phyloP scores from a whole-genome alignment of 2,329 filamentous ascomycete species.

The Bisporella sp. region DNA sequence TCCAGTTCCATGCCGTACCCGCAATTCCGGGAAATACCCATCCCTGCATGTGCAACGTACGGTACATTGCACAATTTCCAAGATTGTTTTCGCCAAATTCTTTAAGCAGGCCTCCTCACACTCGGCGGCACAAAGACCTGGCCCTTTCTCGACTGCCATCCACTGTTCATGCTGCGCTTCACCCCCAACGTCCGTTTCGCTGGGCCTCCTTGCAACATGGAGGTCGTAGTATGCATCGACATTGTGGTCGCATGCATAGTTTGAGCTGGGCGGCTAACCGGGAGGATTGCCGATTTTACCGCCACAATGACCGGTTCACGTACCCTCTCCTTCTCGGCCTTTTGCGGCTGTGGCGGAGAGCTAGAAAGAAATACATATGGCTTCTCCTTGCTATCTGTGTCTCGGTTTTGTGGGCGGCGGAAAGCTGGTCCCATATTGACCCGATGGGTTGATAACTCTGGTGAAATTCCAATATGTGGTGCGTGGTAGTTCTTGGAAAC shows the following conservation, averaged over 20 bases:
- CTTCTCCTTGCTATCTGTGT: background rate
- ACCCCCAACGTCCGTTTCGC: conserved; percentile 41
- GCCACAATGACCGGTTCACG: conserved; percentile 5
- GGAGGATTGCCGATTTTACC: conserved; percentile 15
- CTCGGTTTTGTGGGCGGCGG: conserved; percentile 3
- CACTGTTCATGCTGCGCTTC: conserved; percentile 37
- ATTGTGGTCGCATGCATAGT: conserved; percentile 21
- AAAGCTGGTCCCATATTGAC: conserved; percentile 9
- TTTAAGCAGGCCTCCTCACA: conserved; percentile 10
- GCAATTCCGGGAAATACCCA: too few species aligned
- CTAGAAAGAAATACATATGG: conserved; percentile 26
- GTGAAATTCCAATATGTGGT: conserved; percentile 8
- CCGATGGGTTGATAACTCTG: conserved; percentile 18
- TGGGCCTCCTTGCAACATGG: conserved; percentile 9
- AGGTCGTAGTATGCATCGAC: conserved; percentile 16
- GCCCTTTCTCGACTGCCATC: conserved; percentile 32
- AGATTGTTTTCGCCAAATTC: too few species aligned
- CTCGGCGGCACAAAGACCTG: conserved; percentile 22
- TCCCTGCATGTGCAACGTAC: too few species aligned
- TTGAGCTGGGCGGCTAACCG: conserved; percentile 17
- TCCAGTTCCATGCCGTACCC: too few species aligned
- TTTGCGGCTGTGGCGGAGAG: conserved; percentile 19
- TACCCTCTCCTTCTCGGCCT: conserved; percentile 3
- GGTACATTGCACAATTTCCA: too few species aligned
- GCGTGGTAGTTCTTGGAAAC: background rate